A percentile compares a stretch with the other conserved stretches of the same genome.
phyloP scores from a whole-genome alignment of 148 eudicot genomes.

The Arctostaphylos glauca region DNA sequence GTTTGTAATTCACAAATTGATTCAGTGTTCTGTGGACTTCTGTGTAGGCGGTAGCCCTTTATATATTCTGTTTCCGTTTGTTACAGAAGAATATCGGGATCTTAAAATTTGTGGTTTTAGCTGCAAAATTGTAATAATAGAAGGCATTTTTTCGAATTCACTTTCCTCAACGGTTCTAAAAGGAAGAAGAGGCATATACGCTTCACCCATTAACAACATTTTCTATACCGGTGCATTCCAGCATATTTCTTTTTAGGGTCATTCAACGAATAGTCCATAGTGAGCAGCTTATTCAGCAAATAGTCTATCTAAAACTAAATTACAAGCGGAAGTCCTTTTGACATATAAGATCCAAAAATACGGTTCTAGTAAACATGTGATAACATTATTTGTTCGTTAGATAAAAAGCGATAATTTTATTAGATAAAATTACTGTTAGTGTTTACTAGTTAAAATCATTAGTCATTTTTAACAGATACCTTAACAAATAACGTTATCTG shows the following conservation, averaged over 20 bases:
- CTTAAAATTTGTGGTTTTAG: background rate
- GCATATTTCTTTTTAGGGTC: background rate
- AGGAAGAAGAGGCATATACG: background rate
- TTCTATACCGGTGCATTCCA: background rate
- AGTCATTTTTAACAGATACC: too few relatives aligned
- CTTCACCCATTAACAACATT: background rate
- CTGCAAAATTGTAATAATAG: background rate
- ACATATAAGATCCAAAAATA: too few relatives aligned
- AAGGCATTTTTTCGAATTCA: background rate
- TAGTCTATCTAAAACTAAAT: too few relatives aligned
- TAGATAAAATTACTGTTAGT: too few relatives aligned
- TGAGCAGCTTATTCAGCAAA: too few relatives aligned
- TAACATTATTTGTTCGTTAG: too few relatives aligned
- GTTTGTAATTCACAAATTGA: background rate
- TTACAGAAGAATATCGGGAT: background rate
- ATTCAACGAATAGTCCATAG: too few relatives aligned
- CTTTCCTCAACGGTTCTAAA: constrained; percentile 10
- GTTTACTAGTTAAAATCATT: too few relatives aligned
- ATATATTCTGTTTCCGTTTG: background rate
- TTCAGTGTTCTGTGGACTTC: background rate
- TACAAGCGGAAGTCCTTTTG: too few relatives aligned
- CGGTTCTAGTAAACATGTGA: too few relatives aligned
- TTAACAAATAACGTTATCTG: too few relatives aligned
- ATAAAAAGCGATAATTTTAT: too few relatives aligned
- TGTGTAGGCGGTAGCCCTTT: background rate